phyloP scores from a whole-genome alignment of 2,329 filamentous ascomycete genomes.

The Fusarium xyrophilum region DNA sequence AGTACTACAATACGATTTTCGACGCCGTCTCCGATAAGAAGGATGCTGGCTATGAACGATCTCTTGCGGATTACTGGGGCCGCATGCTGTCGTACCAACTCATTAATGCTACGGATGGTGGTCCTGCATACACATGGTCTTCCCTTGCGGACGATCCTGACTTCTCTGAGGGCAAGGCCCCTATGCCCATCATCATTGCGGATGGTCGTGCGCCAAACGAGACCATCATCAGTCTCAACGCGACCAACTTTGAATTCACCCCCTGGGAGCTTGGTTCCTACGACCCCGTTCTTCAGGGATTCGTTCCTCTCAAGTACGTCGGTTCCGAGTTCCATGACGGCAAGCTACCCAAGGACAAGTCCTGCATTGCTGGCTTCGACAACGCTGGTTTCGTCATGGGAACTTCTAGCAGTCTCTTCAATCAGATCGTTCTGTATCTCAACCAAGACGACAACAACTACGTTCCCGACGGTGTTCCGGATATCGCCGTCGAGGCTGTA shows the following conservation, averaged over 20 bases:
- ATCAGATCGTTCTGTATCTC: slow-evolving; percentile 74
- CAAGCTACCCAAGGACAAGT: slow-evolving; percentile 52
- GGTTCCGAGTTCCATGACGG: slow-evolving; percentile 65
- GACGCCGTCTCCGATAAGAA: slow-evolving; percentile 48
- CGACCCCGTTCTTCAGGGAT: slow-evolving; percentile 66
- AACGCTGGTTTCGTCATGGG: slow-evolving; percentile 83
- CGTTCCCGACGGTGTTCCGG: slow-evolving; percentile 56
- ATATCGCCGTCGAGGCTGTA: slow-evolving; percentile 55
- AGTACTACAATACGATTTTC: slow-evolving; percentile 51
- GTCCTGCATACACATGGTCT: slow-evolving; percentile 80
- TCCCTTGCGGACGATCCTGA: slow-evolving; percentile 60
- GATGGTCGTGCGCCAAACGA: slow-evolving; percentile 56
- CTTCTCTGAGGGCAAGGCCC: slow-evolving; percentile 52
- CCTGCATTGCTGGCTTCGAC: slow-evolving; percentile 71
- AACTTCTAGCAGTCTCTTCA: slow-evolving; percentile 83
- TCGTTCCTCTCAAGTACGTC: slow-evolving; percentile 65
- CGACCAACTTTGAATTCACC: slow-evolving; percentile 69
- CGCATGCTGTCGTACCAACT: slow-evolving; percentile 87
- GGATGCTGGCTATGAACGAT: slow-evolving; percentile 58
- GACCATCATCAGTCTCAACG: slow-evolving; percentile 58
- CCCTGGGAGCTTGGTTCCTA: slow-evolving; percentile 72
- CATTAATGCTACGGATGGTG: slow-evolving; percentile 77
- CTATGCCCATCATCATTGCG: slow-evolving; percentile 59
- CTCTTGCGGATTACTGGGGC: slow-evolving; percentile 89
- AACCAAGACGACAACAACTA: slow-evolving; percentile 53